These are phyloP conservation scores for Backusella tuberculispora DNA, from an alignment of 192 early-diverging fungal genomes.

Conservation along the genomic window DNA sequence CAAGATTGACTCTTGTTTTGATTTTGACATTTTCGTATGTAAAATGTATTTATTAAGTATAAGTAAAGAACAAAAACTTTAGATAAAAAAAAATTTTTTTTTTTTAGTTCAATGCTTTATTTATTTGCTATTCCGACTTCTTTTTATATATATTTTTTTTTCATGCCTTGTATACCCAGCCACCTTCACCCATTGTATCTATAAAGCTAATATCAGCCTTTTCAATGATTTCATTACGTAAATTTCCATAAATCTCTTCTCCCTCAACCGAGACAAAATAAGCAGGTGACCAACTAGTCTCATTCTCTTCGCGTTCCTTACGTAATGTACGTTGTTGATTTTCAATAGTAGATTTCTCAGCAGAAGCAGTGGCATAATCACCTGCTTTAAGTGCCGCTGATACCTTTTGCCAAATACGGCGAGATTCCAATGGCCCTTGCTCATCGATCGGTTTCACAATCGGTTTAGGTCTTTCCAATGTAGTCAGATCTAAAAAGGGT, in stretches of 20 bases:
- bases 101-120: background rate
- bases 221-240: constrained; percentile 33
- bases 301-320: constrained; percentile 60
- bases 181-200: constrained; percentile 38
- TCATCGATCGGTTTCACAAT: constrained; percentile 63
- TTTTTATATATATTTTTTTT: too few relatives aligned
- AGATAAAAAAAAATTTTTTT: constrained; percentile 5
- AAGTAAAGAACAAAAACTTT: background rate
- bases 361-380: constrained; percentile 70
- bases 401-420: constrained; percentile 70
- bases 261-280: constrained; percentile 52
- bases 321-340: constrained; percentile 66
- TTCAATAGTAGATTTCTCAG: constrained; percentile 73
- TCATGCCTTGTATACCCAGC: constrained; percentile 18
- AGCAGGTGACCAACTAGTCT: constrained; percentile 55
- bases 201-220: constrained; percentile 42
- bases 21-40: background rate
- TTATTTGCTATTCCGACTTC: background rate
- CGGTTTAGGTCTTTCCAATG: constrained; percentile 52
- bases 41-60: background rate
- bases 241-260: constrained; percentile 34
- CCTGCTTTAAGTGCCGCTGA: constrained; percentile 66
- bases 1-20: background rate
- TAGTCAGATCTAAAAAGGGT: constrained; percentile 63
- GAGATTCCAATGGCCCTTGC: constrained; percentile 68